phyloP scores from a whole-genome alignment of 768 basidiomycete species.

The Boletus patriciae region DNA sequence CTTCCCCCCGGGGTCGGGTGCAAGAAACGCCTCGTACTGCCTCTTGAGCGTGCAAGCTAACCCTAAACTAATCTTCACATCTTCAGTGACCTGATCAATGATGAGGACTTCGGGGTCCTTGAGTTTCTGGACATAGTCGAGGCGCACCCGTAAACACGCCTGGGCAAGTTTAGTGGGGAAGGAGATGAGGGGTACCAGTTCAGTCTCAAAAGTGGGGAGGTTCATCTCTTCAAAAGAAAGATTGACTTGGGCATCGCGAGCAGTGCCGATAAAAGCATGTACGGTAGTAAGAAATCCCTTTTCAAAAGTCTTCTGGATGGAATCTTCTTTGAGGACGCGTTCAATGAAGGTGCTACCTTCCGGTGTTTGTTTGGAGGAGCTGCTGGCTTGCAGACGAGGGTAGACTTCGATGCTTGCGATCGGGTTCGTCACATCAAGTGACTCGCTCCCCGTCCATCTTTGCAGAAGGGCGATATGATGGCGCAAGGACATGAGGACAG shows the following conservation, averaged over 20 bases:
- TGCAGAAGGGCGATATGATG: slow-evolving; percentile 78
- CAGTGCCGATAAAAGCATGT: slow-evolving; percentile 79
- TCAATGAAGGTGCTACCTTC: slow-evolving; percentile 90
- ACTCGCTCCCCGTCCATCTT: slow-evolving; percentile 93
- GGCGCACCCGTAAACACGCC: slow-evolving; percentile 83
- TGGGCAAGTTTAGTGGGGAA: slow-evolving; percentile 95
- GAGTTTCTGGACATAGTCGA: slow-evolving; percentile 85
- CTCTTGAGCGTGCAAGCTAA: slow-evolving; percentile 93
- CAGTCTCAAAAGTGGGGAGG: slow-evolving; percentile 86
- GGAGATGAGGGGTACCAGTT: slow-evolving; percentile 89
- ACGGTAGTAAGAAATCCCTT: slow-evolving; percentile 87
- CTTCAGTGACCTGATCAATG: slow-evolving; percentile 92
- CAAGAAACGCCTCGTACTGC: slow-evolving; percentile 90
- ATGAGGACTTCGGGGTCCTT: slow-evolving; percentile 87
- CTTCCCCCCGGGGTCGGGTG: slow-evolving; percentile 80
- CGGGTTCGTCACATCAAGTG: slow-evolving; percentile 83
- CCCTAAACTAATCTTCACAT: slow-evolving; percentile 86
- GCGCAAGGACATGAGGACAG: slow-evolving; percentile 81
- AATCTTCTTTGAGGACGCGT: slow-evolving; percentile 91
- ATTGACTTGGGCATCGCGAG: slow-evolving; percentile 84
- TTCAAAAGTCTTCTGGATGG: slow-evolving; percentile 93
- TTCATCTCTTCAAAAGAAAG: slow-evolving; percentile 86
- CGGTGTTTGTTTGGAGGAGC: slow-evolving; percentile 44
- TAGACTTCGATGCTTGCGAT: slow-evolving; percentile 60
- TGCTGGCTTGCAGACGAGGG: slow-evolving; percentile 32